Base-by-base conservation (phyloP, 371 early-diverging fungal species). In the Apophysomyces ossiformis region DNA sequence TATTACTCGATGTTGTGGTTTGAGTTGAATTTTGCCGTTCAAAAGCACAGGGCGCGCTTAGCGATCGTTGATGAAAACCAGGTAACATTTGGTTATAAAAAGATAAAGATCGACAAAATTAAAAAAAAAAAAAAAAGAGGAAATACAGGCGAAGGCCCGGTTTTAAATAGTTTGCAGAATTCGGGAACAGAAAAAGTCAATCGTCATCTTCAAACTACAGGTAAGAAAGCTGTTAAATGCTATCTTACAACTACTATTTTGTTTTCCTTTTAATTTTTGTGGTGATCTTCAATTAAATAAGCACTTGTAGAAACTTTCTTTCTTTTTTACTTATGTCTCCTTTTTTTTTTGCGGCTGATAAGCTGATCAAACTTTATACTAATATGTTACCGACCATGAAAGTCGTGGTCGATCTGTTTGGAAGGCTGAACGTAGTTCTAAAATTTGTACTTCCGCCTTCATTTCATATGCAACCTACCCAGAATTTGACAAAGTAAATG, bases 111-210 rank as follows among this genome's bases (percentile, higher is more conserved):
- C 54, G 54, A 50, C 54, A 50, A 50, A 50, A 21, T 21, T 7
- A 50, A 50, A 50, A 50, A 50, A 21, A 21, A 21, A 21, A 21
- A 21, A 21, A 21, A 26, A 3, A 26, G 32, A 26, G 32, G 32
- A 26, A 11, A 50, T 50, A 50, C 16, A 50, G 54, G 54, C 21
- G 54, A 50, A 50, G 21, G 54, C 54, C 54, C 54, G 54, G 54
- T 50, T 50, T 50, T 50, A 50, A 50, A 50, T 50, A 50, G 21
- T 50, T 50, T 50, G 54, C 54, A 50, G 54, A 50, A 50, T 50
- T 50, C 54, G 54, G 54, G 54, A 50, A 50, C 54, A 50, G 54
- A 50, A 50, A 18, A 50, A 7, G 54, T 50, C 54, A 50, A 21
- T 9, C 54, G 21, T 21, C 21, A 50, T 50, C 9, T 50, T 21